A percentile compares a stretch with the other conserved stretches of the same genome.
These are phyloP conservation scores for Tylopilus balloui DNA, from an alignment of 768 basidiomycete genomes.

Conservation along the genomic window DNA sequence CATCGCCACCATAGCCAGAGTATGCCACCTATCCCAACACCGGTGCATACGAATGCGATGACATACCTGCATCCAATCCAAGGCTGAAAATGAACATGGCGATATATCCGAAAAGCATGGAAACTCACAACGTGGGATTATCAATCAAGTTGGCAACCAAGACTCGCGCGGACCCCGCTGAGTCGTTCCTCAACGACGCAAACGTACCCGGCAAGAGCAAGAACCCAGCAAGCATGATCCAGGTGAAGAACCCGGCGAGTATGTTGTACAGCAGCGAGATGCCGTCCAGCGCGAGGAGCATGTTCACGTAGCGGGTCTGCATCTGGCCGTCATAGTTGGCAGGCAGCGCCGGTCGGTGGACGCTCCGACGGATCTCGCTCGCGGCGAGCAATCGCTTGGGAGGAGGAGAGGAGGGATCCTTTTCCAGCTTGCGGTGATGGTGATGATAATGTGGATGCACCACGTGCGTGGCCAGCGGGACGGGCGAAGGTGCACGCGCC, in stretches of 20 bases:
- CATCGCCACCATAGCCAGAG: conserved; percentile 57
- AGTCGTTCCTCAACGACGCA: conserved; percentile 35
- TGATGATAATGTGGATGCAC: no score
- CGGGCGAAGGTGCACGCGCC: conserved; percentile 7
- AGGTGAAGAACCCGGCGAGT: conserved; percentile 55
- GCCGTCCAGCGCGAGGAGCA: conserved; percentile 57
- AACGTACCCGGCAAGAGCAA: conserved; percentile 62
- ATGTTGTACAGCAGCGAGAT: conserved; percentile 49
- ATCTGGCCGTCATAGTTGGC: conserved; percentile 17
- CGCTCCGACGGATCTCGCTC: conserved; percentile 14
- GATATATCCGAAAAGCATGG: neutral
- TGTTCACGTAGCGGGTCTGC: conserved; percentile 53
- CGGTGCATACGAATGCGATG: conserved; percentile 52
- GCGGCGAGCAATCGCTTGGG: conserved; percentile 8
- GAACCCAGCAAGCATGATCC: conserved; percentile 61
- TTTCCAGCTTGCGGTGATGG: neutral
- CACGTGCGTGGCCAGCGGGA: no score
- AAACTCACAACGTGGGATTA: conserved; percentile 46
- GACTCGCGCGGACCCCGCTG: conserved; percentile 30
- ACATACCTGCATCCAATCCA: conserved; percentile 38
- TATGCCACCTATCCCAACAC: conserved; percentile 51
- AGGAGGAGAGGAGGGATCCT: neutral
- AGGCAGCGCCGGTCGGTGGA: conserved; percentile 22
- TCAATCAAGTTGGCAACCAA: conserved; percentile 36
- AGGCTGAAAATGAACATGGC: conserved; percentile 1